A percentile compares a stretch with the other conserved stretches of the same genome.
Conservation (phyloP, 495 filamentous ascomycete species). For the Thermothielavioides terrestris region DNA sequence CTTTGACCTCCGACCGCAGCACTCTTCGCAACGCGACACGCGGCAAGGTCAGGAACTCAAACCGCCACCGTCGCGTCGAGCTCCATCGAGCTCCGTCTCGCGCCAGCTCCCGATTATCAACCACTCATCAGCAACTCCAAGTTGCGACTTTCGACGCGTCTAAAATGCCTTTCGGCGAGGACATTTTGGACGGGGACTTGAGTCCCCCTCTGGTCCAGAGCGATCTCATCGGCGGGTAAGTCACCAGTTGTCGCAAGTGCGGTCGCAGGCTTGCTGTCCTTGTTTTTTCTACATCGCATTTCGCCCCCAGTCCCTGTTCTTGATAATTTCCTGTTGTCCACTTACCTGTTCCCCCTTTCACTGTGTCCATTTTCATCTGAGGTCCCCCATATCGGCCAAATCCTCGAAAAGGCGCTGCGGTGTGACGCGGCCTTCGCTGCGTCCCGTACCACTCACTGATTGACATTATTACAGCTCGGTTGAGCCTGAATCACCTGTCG, state of each 20-base stretch:
- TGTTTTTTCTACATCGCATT: background rate
- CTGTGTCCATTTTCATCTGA: no score
- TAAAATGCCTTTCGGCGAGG: constrained; percentile 13
- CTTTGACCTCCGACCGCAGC: no score
- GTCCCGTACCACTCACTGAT: background rate
- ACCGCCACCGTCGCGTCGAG: background rate
- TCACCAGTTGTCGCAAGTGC: background rate
- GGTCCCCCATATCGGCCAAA: background rate
- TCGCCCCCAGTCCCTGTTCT: no score
- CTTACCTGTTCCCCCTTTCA: no score
- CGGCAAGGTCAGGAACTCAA: background rate
- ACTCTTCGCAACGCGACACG: no score
- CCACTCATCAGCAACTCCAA: background rate
- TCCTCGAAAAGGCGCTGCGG: no score
- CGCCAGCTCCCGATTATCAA: background rate
- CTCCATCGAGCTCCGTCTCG: no score
- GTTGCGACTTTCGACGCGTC: background rate
- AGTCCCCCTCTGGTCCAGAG: constrained; percentile 16
- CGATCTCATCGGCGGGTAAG: constrained; percentile 21
- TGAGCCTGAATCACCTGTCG: background rate
- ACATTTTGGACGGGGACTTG: constrained; percentile 1
- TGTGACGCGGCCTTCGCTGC: background rate
- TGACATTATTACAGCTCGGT: constrained; percentile 6
- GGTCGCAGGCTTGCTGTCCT: no score
- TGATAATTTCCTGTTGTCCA: no score